phyloP scores from a whole-genome alignment of 1,284 basidiomycete species.

The Ustilago hordei region DNA sequence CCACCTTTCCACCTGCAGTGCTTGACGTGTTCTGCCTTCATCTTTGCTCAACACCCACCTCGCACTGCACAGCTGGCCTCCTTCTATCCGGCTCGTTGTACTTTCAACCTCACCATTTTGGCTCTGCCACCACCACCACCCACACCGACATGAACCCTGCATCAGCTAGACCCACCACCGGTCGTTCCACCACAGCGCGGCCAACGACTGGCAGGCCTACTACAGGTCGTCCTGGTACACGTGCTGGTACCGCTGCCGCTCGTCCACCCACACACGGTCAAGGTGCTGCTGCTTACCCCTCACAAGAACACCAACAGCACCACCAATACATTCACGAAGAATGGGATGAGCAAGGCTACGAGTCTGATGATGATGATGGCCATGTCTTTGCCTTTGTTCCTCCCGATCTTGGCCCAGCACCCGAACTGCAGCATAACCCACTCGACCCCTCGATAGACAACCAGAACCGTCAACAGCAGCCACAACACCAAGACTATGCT shows the following conservation, averaged over 20 bases:
- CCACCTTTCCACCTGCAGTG: neutral
- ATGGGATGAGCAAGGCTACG: conserved; percentile 61
- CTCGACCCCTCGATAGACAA: conserved; percentile 53
- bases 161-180: conserved; percentile 40
- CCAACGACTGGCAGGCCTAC: conserved; percentile 43
- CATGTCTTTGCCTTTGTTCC: conserved; percentile 68
- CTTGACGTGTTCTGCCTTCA: neutral
- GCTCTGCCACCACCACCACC: neutral
- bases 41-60: conserved; percentile 4
- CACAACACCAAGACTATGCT: neutral
- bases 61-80: neutral
- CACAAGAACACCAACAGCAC: conserved; percentile 18
- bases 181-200: conserved; percentile 39
- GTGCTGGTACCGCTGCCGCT: conserved; percentile 31
- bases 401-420: conserved; percentile 52
- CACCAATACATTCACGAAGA: conserved; percentile 44
- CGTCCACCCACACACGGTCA: conserved; percentile 40
- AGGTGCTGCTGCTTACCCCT: conserved; percentile 21
- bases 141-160: conserved; percentile 23
- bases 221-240: conserved; percentile 44
- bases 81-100: neutral
- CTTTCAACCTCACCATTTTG: neutral
- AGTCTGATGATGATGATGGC: conserved; percentile 64
- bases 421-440: conserved; percentile 45
- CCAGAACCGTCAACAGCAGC: conserved; percentile 35